A percentile compares a stretch with the other conserved stretches of the same genome.
phyloP scores from a whole-genome alignment of 768 basidiomycete genomes.

The Collybiopsis luxurians region DNA sequence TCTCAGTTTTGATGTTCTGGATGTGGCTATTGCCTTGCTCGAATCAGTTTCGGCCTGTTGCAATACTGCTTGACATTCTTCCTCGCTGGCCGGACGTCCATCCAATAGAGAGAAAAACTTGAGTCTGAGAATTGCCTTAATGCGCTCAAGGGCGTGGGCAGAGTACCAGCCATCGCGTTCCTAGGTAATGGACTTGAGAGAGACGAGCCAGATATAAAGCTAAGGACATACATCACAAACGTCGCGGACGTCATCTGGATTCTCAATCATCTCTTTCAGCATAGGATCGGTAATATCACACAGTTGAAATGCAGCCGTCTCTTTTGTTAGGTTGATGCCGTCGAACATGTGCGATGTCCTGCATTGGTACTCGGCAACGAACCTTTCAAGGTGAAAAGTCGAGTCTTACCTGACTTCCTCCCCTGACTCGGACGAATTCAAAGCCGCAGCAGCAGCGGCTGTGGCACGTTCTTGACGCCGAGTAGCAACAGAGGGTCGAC shows the following conservation, averaged over 20 bases:
- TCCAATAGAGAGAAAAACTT: conserved; percentile 81
- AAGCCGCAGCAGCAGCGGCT: conserved; percentile 4
- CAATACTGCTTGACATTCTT: conserved; percentile 68
- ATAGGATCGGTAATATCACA: conserved; percentile 90
- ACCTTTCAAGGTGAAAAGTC: neutral
- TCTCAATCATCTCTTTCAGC: conserved; percentile 77
- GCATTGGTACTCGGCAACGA: neutral
- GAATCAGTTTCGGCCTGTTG: conserved; percentile 33
- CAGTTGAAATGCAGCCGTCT: conserved; percentile 92
- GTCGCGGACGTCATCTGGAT: conserved; percentile 65
- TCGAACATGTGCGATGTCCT: conserved; percentile 87
- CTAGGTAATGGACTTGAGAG: conserved; percentile 28
- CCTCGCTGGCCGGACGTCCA: conserved; percentile 68
- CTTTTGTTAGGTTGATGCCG: conserved; percentile 72
- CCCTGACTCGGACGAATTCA: conserved; percentile 22
- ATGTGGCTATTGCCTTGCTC: conserved; percentile 33
- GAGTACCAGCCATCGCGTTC: conserved; percentile 92
- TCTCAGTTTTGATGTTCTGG: conserved; percentile 50
- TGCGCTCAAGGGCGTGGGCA: conserved; percentile 70
- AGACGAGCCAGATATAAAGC: neutral
- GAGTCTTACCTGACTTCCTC: conserved; percentile 29
- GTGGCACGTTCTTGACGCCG: conserved; percentile 57
- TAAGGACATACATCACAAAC: conserved; percentile 63
- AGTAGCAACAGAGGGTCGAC: conserved; percentile 70
- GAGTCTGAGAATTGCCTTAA: conserved; percentile 80